Evolutionary conservation across 192 early-diverging fungal species (phyloP), one percentile per base, ranked within the genome.

Genomic region (Rhizophagus prolifer): DNA sequence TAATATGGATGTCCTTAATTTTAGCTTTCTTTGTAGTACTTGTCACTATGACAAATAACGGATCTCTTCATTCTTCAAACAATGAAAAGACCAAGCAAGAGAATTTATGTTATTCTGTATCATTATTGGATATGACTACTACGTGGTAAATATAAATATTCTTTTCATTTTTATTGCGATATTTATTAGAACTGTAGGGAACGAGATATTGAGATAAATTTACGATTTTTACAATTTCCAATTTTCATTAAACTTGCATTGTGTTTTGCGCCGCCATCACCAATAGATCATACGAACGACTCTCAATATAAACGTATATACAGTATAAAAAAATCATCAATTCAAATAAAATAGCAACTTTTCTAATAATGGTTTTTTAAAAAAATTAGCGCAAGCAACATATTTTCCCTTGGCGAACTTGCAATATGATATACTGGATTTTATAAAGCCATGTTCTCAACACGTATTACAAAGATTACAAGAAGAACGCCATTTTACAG

Each of bases 341-440:
- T 67, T 38, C 5, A 12, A 34, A 67, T 67, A n/a, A 7, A 38
- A 36, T 41, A 10, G 3, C 21, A 21, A 13, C 12, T 12, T 26
- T 60, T 36, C 31, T 58, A 16, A 31, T 19, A 7, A 34, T 36
- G 23, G 16, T 74, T 19, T 25, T 36, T n/a, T 36, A 36, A 36
- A 8, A 12, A 12, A 12, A 44, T 3, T 50, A 76, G 74, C 74
- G 16, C 34, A 47, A 34, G 21, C 26, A n/a, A 66, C 31, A 13
- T 76, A 66, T 50, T 76, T 76, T 47, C 62, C 74, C 12, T 61
- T 76, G 44, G 19, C 7, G 30, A 76, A 41, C 30, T 21, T 65
- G 26, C 63, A 61, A 41, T 76, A 54, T n/a, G 64, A 66, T 58
- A 76, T 76, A 26, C 54, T 76, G 46, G 74, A 66, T 66, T 76